Evolutionary conservation across 257 asterid species (phyloP).

Genomic region (Cynanchum wilfordii): DNA sequence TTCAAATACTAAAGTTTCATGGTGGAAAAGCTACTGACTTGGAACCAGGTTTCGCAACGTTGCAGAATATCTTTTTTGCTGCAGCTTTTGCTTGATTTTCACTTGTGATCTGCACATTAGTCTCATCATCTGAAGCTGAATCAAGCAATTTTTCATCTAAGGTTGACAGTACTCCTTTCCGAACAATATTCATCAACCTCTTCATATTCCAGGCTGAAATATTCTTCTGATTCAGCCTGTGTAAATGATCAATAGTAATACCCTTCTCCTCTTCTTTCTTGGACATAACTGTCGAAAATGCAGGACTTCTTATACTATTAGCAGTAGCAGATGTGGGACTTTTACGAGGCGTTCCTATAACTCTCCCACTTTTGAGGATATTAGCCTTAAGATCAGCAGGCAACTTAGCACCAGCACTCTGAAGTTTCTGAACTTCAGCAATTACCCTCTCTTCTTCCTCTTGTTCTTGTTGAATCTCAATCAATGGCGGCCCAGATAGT

Average conservation of each 20-base stretch:
- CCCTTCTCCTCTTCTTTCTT: constrained; percentile 49
- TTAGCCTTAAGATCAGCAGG: constrained; percentile 65
- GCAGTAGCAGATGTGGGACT: constrained; percentile 36
- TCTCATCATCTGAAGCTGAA: constrained; percentile 52
- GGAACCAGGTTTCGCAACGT: constrained; percentile 65
- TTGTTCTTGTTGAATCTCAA: constrained; percentile 54
- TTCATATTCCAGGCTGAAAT: constrained; percentile 96
- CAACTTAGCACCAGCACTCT: constrained; percentile 67
- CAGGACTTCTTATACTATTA: constrained; percentile 38
- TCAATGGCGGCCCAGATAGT: constrained; percentile 64
- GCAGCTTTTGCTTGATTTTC: constrained; percentile 76
- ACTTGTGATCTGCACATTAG: constrained; percentile 54
- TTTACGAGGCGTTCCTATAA: constrained; percentile 52
- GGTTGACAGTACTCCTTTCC: constrained; percentile 64
- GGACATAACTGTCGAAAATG: constrained; percentile 37
- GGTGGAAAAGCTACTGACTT: constrained; percentile 37
- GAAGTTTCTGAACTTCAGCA: constrained; percentile 68
- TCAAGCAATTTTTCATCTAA: constrained; percentile 66
- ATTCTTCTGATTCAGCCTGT: constrained; percentile 72
- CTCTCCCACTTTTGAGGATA: constrained; percentile 49
- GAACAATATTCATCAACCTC: constrained; percentile 63
- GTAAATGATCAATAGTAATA: constrained; percentile 64
- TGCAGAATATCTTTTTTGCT: constrained; percentile 73
- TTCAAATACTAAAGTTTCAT: not conserved
- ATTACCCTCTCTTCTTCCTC: constrained; percentile 74